phyloP scores from a whole-genome alignment of 208 protist genomes.

The Wallacemonas rigidus region DNA sequence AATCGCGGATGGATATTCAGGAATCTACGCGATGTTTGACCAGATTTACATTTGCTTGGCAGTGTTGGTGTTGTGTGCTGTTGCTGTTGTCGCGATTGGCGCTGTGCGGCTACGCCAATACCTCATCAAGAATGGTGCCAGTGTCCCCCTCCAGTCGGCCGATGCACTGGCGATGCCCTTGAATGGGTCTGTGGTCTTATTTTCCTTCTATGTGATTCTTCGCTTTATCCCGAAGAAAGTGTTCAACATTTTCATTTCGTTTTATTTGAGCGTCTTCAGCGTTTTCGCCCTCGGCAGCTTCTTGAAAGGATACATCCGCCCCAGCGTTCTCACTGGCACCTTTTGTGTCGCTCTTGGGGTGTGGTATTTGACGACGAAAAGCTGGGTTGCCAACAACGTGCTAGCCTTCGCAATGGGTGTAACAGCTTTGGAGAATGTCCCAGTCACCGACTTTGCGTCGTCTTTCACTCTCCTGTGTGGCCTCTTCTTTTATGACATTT shows the following conservation, averaged over 20 bases:
- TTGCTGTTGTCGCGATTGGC: constrained; percentile 51
- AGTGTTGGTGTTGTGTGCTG: constrained; percentile 45
- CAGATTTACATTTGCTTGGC: constrained; percentile 63
- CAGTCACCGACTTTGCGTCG: constrained; percentile 57
- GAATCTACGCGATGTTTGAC: constrained; percentile 21
- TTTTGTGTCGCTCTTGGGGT: constrained; percentile 56
- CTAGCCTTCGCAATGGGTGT: constrained; percentile 93
- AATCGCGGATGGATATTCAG: too few species aligned
- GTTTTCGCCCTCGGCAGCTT: constrained; percentile 72
- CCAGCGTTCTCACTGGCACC: constrained; percentile 67
- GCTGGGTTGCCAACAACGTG: constrained; percentile 96
- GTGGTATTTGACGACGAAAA: constrained; percentile 73
- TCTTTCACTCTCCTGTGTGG: constrained; percentile 83
- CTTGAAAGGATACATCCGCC: constrained; percentile 50
- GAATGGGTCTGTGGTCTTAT: constrained; percentile 78
- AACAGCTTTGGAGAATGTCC: constrained; percentile 55
- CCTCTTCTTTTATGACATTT: constrained; percentile 98
- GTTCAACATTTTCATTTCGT: constrained; percentile 68
- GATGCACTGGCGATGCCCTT: constrained; percentile 78
- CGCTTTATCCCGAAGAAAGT: constrained; percentile 81
- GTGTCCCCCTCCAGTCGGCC: constrained; percentile 40
- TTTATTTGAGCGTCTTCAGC: constrained; percentile 72
- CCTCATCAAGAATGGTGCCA: constrained; percentile 30
- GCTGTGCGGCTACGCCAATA: constrained; percentile 39
- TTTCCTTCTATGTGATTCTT: constrained; percentile 74